Base-by-base conservation (phyloP, 225 moss, liverwort and hornwort genomes). In the Neckera pumila region DNA sequence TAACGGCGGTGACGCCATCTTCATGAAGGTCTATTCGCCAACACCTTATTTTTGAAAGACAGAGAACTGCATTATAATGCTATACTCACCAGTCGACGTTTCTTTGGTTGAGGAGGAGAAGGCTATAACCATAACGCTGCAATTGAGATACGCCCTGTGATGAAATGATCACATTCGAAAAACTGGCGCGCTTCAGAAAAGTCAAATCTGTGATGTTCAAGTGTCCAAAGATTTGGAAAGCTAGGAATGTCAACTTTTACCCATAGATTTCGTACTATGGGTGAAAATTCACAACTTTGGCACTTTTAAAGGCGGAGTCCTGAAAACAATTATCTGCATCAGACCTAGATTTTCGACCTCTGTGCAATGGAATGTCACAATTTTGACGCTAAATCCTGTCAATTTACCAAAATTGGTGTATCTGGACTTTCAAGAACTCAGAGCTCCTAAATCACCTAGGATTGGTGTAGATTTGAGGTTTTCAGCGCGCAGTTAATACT, bases 1-100 rank as follows among this genome's bases (percentile, higher is more conserved):
- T 16, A 66, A 60, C 47, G 42, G 58, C 4, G 89, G 88, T n/a
- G 90, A 93, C 76, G 76, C 91, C 57, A 88, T 91, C 69, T 85
- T 93, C 70, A 82, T 91, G 83, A 90, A 90, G 90, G 89, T 90
- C 9, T 34, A 61, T 63, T 51, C 31, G 54, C 42, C 23, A 54
- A 25, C 12, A 5, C 22, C 69, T 38, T 30, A 34, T 49, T 61
- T 73, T 60, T 34, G 14, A 58, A 43, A 23, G 11, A 42, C 4
- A 70, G 30, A 17, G 38, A 51, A 14, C 53, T 13, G 13, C 11
- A 63, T 81, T 14, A 22, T 34, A 13, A 53, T 34, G 51, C 51
- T 34, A 25, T 10, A 25, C 26, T 79, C 47, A 74, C 12, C 38
- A 79, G 57, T 57, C 27, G 16, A n/a, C 38, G 27, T 79, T 57